A percentile compares a stretch with the other conserved stretches of the same genome.
Evolutionary conservation across 768 basidiomycete genomes (phyloP).

Genomic region (Suillus weaverae): DNA sequence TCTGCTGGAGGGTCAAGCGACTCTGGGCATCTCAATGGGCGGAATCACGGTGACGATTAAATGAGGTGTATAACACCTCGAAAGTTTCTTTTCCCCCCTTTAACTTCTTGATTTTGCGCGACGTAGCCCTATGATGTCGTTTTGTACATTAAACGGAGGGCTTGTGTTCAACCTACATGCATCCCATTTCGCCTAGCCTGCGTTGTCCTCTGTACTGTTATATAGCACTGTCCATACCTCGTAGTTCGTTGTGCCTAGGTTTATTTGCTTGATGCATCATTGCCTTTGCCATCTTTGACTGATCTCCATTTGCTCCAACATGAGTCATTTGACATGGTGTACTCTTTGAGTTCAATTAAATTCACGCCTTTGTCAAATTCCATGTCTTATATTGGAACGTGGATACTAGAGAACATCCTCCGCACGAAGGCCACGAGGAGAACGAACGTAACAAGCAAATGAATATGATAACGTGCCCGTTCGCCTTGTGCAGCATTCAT

Average conservation of each 20-base stretch:
- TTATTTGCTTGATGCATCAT: constrained; percentile 20
- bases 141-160: constrained; percentile 28
- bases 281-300: constrained; percentile 18
- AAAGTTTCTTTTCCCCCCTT: constrained; percentile 13
- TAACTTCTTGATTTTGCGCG: constrained; percentile 9
- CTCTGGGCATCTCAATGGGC: constrained; percentile 18
- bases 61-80: constrained; percentile 21
- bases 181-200: constrained; percentile 14
- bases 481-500: neutral
- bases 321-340: neutral
- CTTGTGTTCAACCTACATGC: constrained; percentile 13
- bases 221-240: constrained; percentile 31
- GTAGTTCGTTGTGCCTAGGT: constrained; percentile 18
- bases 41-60: constrained; percentile 34
- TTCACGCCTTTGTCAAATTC: neutral
- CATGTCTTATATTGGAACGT: constrained; percentile 1
- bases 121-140: constrained; percentile 22
- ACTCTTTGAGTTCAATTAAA: constrained; percentile 1
- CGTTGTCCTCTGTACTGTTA: constrained; percentile 30
- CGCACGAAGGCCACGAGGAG: constrained; percentile 3
- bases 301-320: constrained; percentile 4
- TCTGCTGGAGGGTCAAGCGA: constrained; percentile 35
- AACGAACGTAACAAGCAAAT: neutral
- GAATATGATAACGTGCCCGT: neutral
- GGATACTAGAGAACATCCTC: neutral